Conservation (phyloP, 352 stramenopile species). For the Phytophthora vignae region DNA sequence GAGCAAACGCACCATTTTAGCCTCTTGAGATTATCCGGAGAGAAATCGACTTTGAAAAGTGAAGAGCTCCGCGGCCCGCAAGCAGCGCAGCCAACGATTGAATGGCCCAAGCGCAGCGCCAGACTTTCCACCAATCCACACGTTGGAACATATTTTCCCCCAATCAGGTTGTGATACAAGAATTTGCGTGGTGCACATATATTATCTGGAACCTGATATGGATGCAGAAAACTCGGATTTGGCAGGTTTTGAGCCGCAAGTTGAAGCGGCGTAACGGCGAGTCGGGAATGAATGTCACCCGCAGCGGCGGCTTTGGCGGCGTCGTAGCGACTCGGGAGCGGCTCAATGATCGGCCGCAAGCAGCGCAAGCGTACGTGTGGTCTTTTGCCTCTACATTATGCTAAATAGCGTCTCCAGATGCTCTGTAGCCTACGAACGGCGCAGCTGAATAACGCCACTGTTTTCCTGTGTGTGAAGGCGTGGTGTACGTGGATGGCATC, state of each 20-base stretch:
- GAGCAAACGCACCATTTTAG: slow-evolving; percentile 70
- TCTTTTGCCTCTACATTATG: neutral
- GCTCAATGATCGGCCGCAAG: slow-evolving; percentile 59
- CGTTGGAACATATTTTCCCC: neutral
- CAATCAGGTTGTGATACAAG: slow-evolving; percentile 6
- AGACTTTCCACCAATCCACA: slow-evolving; percentile 43
- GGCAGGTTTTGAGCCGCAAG: neutral
- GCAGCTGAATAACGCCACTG: slow-evolving; percentile 2
- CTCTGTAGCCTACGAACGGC: neutral
- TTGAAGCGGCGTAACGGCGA: slow-evolving; percentile 54
- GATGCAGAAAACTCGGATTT: neutral
- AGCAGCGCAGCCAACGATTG: slow-evolving; percentile 49
- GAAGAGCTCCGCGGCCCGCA: slow-evolving; percentile 30
- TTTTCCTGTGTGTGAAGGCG: slow-evolving; percentile 40
- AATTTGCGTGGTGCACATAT: neutral
- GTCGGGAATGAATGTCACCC: slow-evolving; percentile 3
- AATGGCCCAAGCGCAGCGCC: slow-evolving; percentile 60
- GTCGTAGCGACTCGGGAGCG: neutral
- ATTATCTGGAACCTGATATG: neutral
- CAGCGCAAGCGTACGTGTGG: slow-evolving; percentile 58
- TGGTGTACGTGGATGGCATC: slow-evolving; percentile 80
- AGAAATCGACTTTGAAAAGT: slow-evolving; percentile 86
- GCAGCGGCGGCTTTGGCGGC: neutral
- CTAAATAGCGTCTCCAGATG: neutral
- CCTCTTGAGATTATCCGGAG: slow-evolving; percentile 69